Evolutionary conservation across 805 yeast species (phyloP).

Genomic region (Zygosaccharomyces kombuchaensis): DNA sequence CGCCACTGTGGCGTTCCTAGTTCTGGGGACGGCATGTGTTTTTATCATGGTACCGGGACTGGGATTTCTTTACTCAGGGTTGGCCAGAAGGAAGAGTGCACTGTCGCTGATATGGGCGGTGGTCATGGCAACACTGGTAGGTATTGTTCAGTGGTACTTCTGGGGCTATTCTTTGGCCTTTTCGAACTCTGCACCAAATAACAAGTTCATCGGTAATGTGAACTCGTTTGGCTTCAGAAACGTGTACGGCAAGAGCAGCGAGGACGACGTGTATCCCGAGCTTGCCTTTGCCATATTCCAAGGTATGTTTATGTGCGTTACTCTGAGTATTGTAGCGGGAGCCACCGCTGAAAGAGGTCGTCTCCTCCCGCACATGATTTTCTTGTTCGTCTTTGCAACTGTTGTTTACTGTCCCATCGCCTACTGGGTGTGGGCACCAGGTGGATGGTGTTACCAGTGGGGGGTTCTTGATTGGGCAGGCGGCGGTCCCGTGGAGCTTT

Average conservation of each 20-base stretch:
- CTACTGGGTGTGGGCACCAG: slow-evolving; percentile 90
- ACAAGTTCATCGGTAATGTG: slow-evolving; percentile 84
- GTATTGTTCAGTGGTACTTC: slow-evolving; percentile 88
- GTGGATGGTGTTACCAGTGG: slow-evolving; percentile 92
- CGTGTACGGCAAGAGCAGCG: slow-evolving; percentile 46
- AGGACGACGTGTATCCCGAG: slow-evolving; percentile 61
- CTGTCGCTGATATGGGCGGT: slow-evolving; percentile 78
- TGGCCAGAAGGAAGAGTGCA: slow-evolving; percentile 88
- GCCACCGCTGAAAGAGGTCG: slow-evolving; percentile 93
- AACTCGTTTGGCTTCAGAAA: slow-evolving; percentile 77
- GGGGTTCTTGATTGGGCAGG: slow-evolving; percentile 97
- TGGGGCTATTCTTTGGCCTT: slow-evolving; percentile 98
- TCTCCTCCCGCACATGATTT: slow-evolving; percentile 75
- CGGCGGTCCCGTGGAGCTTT: slow-evolving; percentile 94
- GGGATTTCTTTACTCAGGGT: slow-evolving; percentile 87
- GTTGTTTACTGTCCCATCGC: slow-evolving; percentile 92
- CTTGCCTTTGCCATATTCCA: slow-evolving; percentile 82
- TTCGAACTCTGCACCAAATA: slow-evolving; percentile 61
- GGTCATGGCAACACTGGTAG: slow-evolving; percentile 68
- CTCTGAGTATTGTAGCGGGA: slow-evolving; percentile 86
- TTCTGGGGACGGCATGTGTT: slow-evolving; percentile 65
- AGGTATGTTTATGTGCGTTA: slow-evolving; percentile 88
- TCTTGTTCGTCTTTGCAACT: slow-evolving; percentile 84
- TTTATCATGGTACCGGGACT: slow-evolving; percentile 93
- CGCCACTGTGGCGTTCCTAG: slow-evolving; percentile 47